A percentile compares a stretch with the other conserved stretches of the same genome.
These are phyloP conservation scores for Venturia aucupariae DNA, from an alignment of 2,329 filamentous ascomycete genomes.

Conservation along the genomic window DNA sequence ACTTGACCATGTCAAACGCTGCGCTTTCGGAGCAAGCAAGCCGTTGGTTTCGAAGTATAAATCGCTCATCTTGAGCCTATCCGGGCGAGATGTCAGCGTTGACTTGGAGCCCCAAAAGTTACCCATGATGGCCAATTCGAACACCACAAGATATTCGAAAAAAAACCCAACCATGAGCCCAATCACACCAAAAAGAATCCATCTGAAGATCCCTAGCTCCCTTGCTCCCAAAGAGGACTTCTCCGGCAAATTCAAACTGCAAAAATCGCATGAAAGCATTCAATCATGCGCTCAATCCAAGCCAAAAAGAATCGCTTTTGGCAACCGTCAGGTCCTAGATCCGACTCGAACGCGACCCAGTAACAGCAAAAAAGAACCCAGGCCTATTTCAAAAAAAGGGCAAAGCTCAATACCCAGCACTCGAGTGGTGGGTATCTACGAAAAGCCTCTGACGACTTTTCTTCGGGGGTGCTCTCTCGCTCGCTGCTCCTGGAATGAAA, in stretches of 20 bases:
- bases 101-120: not conserved
- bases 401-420: not conserved
- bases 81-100: not conserved
- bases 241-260: not conserved
- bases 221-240: not conserved
- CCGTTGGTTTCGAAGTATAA: too few species aligned
- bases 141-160: not conserved
- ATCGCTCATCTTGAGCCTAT: not conserved
- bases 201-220: not conserved
- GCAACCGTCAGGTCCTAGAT: too few species aligned
- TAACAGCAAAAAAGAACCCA: not conserved
- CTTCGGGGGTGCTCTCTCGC: not conserved
- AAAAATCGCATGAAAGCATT: not conserved
- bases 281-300: not conserved
- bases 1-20: not conserved
- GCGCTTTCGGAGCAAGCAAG: too few species aligned
- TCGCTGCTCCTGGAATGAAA: not conserved
- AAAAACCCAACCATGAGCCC: not conserved
- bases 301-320: not conserved
- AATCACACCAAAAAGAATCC: not conserved
- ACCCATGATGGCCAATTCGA: not conserved
- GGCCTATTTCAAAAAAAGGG: not conserved
- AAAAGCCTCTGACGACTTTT: not conserved
- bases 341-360: not conserved
- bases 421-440: not conserved